Conservation (phyloP, 106 monocot genomes). For the Allium cepa region DNA sequence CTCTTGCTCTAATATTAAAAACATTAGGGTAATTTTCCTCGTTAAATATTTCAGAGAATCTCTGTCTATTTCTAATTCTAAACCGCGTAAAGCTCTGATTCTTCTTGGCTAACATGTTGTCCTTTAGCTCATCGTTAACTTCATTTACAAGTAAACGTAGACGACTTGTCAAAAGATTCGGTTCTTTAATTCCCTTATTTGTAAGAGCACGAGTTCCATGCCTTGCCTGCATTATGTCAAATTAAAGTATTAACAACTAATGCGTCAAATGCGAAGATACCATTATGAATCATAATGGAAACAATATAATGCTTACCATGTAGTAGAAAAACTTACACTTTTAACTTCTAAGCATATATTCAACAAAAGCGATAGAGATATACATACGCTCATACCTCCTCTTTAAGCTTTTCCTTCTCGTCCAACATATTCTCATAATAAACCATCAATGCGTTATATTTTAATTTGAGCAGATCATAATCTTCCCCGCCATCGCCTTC, state of each 20-base stretch:
- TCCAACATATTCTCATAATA: no score
- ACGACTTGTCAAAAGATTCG: conserved; percentile 53
- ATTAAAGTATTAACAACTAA: neutral
- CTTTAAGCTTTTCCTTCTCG: no score
- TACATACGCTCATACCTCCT: no score
- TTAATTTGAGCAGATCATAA: no score
- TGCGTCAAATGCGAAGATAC: neutral
- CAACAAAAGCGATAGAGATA: no score
- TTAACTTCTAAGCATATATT: no score
- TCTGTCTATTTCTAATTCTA: conserved; percentile 54
- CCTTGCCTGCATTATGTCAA: conserved; percentile 37
- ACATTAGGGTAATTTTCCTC: conserved; percentile 76
- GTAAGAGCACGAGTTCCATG: conserved; percentile 92
- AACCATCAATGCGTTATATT: no score
- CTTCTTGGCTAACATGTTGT: conserved; percentile 61
- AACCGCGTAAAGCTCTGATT: conserved; percentile 58
- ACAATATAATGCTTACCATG: no score
- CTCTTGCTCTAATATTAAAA: conserved; percentile 59
- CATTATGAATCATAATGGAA: no score
- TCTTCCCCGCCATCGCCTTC: no score
- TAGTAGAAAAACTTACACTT: no score
- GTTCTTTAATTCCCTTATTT: conserved; percentile 76
- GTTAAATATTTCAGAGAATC: conserved; percentile 53
- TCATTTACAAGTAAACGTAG: conserved; percentile 41
- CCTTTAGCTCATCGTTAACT: conserved; percentile 19